Evolutionary conservation across 805 yeast genomes (phyloP).

Genomic region (Saccharomyces mikatae): DNA sequence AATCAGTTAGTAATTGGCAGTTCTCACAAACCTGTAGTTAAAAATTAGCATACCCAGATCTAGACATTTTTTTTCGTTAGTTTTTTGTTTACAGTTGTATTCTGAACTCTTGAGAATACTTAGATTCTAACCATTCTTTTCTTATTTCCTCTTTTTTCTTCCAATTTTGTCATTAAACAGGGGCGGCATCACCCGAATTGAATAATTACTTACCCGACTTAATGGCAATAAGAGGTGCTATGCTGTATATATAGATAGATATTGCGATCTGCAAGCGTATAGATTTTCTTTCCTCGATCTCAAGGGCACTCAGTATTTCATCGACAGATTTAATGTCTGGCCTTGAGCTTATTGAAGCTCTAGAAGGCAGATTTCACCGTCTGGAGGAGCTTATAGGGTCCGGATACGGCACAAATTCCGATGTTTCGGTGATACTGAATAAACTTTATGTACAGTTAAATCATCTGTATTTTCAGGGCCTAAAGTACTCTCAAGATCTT

Average conservation of each 20-base stretch:
- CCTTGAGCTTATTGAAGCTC: not conserved
- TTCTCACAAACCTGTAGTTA: not conserved
- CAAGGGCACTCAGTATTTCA: not conserved
- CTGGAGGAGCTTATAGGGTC: not conserved
- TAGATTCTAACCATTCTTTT: not conserved
- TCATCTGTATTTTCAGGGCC: not conserved
- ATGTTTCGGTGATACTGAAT: not conserved
- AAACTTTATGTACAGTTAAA: not conserved
- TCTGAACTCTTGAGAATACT: not conserved
- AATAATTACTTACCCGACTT: not conserved
- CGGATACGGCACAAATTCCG: not conserved
- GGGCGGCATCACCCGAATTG: not conserved
- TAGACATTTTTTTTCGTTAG: slow-evolving; percentile 22
- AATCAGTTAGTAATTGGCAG: not conserved
- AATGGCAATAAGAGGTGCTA: not conserved
- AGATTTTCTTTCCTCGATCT: not conserved
- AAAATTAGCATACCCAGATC: slow-evolving; percentile 31
- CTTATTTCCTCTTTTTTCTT: not conserved
- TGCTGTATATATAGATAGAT: not conserved
- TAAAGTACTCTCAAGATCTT: not conserved
- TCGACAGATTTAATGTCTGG: not conserved
- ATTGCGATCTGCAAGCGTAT: not conserved
- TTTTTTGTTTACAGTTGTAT: not conserved
- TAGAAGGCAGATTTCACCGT: not conserved
- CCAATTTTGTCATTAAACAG: not conserved